Conservation (phyloP, 1,284 basidiomycete genomes). For the Pseudozyma flocculosa region DNA sequence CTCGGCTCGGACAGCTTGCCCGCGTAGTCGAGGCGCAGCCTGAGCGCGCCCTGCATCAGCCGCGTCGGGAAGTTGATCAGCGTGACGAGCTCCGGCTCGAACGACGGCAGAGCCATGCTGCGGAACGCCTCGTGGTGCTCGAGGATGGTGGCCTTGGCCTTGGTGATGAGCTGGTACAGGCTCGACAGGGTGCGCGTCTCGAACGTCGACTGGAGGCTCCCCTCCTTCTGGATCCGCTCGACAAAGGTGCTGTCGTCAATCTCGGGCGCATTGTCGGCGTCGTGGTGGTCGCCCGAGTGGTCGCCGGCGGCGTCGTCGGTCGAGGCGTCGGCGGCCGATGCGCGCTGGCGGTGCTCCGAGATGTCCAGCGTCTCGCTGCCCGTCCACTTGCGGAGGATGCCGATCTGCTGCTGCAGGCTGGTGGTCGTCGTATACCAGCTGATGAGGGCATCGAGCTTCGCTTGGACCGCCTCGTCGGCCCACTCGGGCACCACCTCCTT, state of each 20-base stretch:
- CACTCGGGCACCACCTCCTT: constrained; percentile 48
- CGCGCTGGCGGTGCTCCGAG: constrained; percentile 11
- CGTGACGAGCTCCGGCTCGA: constrained; percentile 87
- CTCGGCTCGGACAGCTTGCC: constrained; percentile 81
- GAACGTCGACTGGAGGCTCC: constrained; percentile 88
- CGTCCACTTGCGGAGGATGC: constrained; percentile 54
- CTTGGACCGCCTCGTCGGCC: constrained; percentile 37
- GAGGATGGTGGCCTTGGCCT: constrained; percentile 84
- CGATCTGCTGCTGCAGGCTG: constrained; percentile 43
- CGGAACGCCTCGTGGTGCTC: constrained; percentile 72
- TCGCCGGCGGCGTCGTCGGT: constrained; percentile 1
- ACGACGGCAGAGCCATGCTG: constrained; percentile 86
- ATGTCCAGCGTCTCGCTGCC: constrained; percentile 48
- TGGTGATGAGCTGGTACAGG: constrained; percentile 79
- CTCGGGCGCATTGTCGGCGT: constrained; percentile 7
- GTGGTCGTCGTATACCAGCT: constrained; percentile 53
- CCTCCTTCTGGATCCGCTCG: constrained; percentile 92
- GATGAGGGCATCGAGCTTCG: constrained; percentile 51
- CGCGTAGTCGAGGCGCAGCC: constrained; percentile 85
- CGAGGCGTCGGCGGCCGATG: constrained; percentile 2
- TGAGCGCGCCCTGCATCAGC: constrained; percentile 86
- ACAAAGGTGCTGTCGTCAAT: constrained; percentile 66
- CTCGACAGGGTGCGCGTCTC: constrained; percentile 88
- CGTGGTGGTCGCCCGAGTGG: constrained; percentile 7
- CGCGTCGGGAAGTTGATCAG: constrained; percentile 93